Base-by-base conservation (phyloP, 768 basidiomycete genomes). In the Gloeostereum incarnatum region DNA sequence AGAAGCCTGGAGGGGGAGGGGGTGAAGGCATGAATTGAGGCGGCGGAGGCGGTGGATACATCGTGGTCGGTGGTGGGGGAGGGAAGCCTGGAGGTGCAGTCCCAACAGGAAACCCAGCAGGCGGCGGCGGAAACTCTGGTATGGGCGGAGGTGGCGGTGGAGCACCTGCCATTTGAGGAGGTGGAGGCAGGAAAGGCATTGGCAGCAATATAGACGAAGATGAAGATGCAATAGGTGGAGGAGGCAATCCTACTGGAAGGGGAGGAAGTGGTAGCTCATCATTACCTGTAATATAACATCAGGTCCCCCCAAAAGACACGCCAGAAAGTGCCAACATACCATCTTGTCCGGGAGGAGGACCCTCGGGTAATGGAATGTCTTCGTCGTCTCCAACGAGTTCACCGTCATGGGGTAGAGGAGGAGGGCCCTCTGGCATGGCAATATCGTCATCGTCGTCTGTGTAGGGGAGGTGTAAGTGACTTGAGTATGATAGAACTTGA, bases 291-390 rank as follows among this genome's bases (percentile, higher is more conserved):
- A n/a, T n/a, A n/a, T n/a, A n/a, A n/a, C n/a, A n/a, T n/a, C n/a
- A n/a, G n/a, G n/a, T n/a, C n/a, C n/a, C n/a, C n/a, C n/a, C n/a
- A n/a, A n/a, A n/a, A n/a, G n/a, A n/a, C n/a, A n/a, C n/a, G n/a
- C n/a, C n/a, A n/a, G 18, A 19, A 27, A 32, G 46, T 26, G 7
- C 32, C 22, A 13, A 36, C 36, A 16, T 42, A 56, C 52, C 43
- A 35, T 49, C 40, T 43, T 54, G 39, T 21, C 59, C 60, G 2
- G 76, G 74, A 30, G 84, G 84, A 26, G 81, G 85, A 2, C 81
- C 90, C 37, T 81, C 82, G 9, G 92, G 92, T 81, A 94, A 84
- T 9, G 74, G 75, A 29, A 94, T 92, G 43, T 90, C 90, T 46
- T 91, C 88, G 41, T 88, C 89, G 36, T 72, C 76, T 26, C 68